Evolutionary conservation across 257 asterid genomes (phyloP), one percentile per base, ranked within the genome.

Genomic region (Plantago major): DNA sequence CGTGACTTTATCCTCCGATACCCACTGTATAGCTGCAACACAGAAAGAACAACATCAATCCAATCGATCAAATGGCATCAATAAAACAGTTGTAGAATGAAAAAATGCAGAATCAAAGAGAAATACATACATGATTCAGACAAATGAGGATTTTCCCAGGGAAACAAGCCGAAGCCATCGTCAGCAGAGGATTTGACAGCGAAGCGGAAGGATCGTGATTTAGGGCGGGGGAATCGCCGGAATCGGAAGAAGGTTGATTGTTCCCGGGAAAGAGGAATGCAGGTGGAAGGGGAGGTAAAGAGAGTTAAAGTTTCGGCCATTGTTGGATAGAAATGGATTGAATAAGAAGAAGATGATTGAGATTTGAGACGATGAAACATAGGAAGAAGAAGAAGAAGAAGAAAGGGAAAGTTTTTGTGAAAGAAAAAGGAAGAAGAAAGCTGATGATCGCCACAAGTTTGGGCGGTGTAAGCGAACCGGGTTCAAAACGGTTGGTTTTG

Each of bases 21-120:
- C 84, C 99, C 97, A 93, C 55, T 89, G 78, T 58, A 93, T 67
- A 30, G 89, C 99, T 93, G 81, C 75, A 76, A 60, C 38, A 56
- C 11, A 15, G 17, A 46, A 19, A 17, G 42, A 56, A 12, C 52
- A 2, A 26, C 14, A 42, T 14, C 48, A 33, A 19, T 33, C 8
- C 40, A 14, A 74, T 15, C 11, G 60, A 60, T 18, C 14, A 22
- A 15, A 14, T 47, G n/a, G 47, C 28, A n/a, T 33, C 18, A 62
- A 22, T 18, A 3, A 54, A 12, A 28, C 13, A 17, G 28, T 12
- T 56, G 2, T 14, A 46, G 26, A 44, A 28, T 26, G 3, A 30
- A 10, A 44, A 10, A 45, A 18, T 50, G 62, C 40, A 18, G 6
- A 37, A 40, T 40, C 16, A 17, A 38, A 14, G 11, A 30, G 26